Conservation (phyloP, 2,329 filamentous ascomycete species). For the Orbilia quercus region DNA sequence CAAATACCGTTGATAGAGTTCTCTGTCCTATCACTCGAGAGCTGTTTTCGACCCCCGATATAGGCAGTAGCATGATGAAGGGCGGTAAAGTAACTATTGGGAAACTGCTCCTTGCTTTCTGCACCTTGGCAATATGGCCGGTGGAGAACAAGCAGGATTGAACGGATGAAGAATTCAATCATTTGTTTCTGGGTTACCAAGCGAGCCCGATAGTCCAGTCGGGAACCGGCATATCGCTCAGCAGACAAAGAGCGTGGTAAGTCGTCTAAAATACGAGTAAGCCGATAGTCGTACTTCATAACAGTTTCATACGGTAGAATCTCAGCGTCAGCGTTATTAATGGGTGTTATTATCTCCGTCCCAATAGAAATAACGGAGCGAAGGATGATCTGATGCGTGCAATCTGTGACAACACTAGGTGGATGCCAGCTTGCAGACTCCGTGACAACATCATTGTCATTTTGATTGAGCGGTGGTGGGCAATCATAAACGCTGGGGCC, state of each 20-base stretch:
- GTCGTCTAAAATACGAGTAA: slow-evolving; percentile 45
- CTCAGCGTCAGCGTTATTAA: slow-evolving; percentile 42
- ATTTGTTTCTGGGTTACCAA: slow-evolving; percentile 44
- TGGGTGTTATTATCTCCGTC: slow-evolving; percentile 45
- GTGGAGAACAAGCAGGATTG: slow-evolving; percentile 45
- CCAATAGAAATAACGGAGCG: slow-evolving; percentile 36
- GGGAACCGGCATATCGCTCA: slow-evolving; percentile 40
- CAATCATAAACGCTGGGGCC: slow-evolving; percentile 45
- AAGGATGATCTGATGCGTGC: slow-evolving; percentile 51
- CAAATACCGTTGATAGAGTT: slow-evolving; percentile 51
- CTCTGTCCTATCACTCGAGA: slow-evolving; percentile 29
- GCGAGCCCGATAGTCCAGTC: slow-evolving; percentile 39
- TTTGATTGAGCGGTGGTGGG: slow-evolving; percentile 39
- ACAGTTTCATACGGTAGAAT: slow-evolving; percentile 42
- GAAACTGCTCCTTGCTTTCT: slow-evolving; percentile 51
- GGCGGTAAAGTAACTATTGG: slow-evolving; percentile 44
- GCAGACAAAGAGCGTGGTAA: slow-evolving; percentile 32
- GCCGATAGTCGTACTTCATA: slow-evolving; percentile 55
- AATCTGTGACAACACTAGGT: slow-evolving; percentile 34
- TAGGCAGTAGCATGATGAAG: slow-evolving; percentile 33
- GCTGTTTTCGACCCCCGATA: slow-evolving; percentile 35
- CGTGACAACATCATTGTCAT: slow-evolving; percentile 30
- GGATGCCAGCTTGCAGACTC: slow-evolving; percentile 33
- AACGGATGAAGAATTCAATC: slow-evolving; percentile 49
- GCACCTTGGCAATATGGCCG: slow-evolving; percentile 46